Conservation (phyloP, 305 asterid species). For the Rubia tinctorum region DNA sequence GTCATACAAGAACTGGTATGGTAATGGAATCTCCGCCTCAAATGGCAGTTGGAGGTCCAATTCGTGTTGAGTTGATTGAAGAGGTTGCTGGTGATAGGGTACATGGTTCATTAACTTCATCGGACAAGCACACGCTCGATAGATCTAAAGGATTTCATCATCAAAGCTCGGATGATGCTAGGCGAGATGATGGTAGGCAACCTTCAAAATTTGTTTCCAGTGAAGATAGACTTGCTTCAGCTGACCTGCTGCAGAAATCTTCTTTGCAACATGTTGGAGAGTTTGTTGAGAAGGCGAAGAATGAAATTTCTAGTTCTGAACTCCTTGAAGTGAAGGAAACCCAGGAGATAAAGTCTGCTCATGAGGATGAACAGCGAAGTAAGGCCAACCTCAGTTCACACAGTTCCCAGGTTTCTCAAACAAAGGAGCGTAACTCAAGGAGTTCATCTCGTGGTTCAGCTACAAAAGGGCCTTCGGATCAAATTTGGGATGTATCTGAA, state of each 20-base stretch:
- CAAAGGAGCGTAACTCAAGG: conserved; percentile 36
- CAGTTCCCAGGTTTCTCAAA: conserved; percentile 43
- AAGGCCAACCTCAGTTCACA: conserved; percentile 16
- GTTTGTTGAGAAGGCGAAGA: conserved; percentile 52
- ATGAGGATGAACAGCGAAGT: conserved; percentile 31
- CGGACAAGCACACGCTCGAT: conserved; percentile 23
- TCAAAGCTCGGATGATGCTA: conserved; percentile 23
- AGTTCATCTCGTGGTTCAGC: conserved; percentile 37
- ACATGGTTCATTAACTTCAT: conserved; percentile 21
- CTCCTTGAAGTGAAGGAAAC: conserved; percentile 43
- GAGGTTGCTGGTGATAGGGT: conserved; percentile 27
- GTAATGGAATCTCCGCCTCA: conserved; percentile 32
- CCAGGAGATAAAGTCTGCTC: conserved; percentile 29
- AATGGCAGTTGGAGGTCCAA: conserved; percentile 25
- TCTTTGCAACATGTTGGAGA: conserved; percentile 55
- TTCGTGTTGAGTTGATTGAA: conserved; percentile 30
- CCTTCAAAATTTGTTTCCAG: conserved; percentile 24
- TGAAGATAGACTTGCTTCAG: conserved; percentile 60
- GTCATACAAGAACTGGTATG: conserved; percentile 27
- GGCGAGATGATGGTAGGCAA: conserved; percentile 28
- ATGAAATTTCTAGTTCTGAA: conserved; percentile 51
- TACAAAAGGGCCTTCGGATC: conserved; percentile 69
- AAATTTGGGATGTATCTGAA: conserved; percentile 72
- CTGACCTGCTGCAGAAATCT: conserved; percentile 54
- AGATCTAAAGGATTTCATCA: conserved; percentile 24